Evolutionary conservation across 495 filamentous ascomycete species (phyloP).

Genomic region (Neurospora hispaniola): DNA sequence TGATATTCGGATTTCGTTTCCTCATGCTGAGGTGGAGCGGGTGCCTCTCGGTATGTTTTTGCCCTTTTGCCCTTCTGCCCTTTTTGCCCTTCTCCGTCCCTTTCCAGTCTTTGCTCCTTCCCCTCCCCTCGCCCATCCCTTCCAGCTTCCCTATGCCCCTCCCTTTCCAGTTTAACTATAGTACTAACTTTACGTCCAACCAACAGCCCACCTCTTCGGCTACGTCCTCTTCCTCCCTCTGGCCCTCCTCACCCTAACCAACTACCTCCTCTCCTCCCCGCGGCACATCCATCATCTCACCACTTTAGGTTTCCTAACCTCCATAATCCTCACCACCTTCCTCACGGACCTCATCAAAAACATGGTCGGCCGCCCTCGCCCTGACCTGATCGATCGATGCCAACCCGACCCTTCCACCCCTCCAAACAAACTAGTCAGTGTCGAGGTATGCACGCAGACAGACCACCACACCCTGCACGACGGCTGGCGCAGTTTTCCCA

Average conservation of each 20-base stretch:
- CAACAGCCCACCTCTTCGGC: slow-evolving; percentile 52
- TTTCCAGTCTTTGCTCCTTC: not conserved
- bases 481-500: slow-evolving; percentile 88
- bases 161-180: too few relatives aligned
- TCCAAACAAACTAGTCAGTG: slow-evolving; percentile 54
- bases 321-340: slow-evolving; percentile 66
- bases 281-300: slow-evolving; percentile 80
- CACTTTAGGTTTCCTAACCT: slow-evolving; percentile 65
- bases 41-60: slow-evolving; percentile 61
- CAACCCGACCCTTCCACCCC: slow-evolving; percentile 57
- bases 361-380: slow-evolving; percentile 76
- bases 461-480: slow-evolving; percentile 74
- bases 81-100: slow-evolving; percentile 8
- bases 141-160: too few relatives aligned
- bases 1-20: slow-evolving; percentile 74
- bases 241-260: slow-evolving; percentile 52
- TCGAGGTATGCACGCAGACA: slow-evolving; percentile 71
- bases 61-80: not conserved
- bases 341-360: slow-evolving; percentile 92
- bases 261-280: slow-evolving; percentile 45
- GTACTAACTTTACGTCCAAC: too few relatives aligned
- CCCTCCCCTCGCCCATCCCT: too few relatives aligned
- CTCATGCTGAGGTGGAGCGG: slow-evolving; percentile 73
- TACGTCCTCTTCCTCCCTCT: slow-evolving; percentile 68
- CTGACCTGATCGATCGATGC: slow-evolving; percentile 85